Base-by-base conservation (phyloP, 2,329 filamentous ascomycete species). In the Tolypocladium capitatum region DNA sequence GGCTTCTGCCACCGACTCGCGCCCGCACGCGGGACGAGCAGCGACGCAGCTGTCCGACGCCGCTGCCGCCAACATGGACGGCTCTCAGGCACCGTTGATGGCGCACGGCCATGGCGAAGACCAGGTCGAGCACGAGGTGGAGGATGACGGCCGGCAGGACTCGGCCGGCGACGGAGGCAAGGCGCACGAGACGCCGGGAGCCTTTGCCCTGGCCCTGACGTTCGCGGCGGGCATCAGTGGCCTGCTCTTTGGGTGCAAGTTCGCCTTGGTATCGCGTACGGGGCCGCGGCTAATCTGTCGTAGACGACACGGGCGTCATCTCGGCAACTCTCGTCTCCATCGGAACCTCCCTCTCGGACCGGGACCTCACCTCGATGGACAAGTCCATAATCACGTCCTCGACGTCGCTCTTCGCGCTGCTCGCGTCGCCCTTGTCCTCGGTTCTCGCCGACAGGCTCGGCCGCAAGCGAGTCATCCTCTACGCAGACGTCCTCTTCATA, bases 371-470 rank as follows among this genome's bases (percentile, higher is more conserved):
- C 1, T 76, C 79, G 0, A 64, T 82, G 56, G 80, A 84, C 63
- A 86, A 82, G 61, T 84, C 81, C 7, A 68, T 86, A 53, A 81
- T 84, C 56, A 86, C 83, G 3, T 81, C 80, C n/a, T 76, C 74
- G 21, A 85, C 83, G 5, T 77, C 80, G 5, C 73, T 86, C 43
- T 75, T 82, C 51, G 83, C 83, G 4, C 75, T 84, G 4, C 57
- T 80, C 48, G 67, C 79, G 36, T 84, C 81, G 2, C 81, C 83
- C 2, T 70, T 80, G 36, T 78, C 80, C 2, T 83, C 80, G 3
- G 55, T 80, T n/a, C 67, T 84, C 14, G 81, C 81, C 52, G 81
- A 84, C 57, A 63, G 61, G 24, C 64, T 78, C 34, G 81, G 82
- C 38, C 75, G 82, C 24, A 78, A 76, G 51, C 72, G 71, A 49